Evolutionary conservation across 2,329 filamentous ascomycete species (phyloP), one percentile per base, ranked within the genome.

Genomic region (Cryphonectria radicalis): DNA sequence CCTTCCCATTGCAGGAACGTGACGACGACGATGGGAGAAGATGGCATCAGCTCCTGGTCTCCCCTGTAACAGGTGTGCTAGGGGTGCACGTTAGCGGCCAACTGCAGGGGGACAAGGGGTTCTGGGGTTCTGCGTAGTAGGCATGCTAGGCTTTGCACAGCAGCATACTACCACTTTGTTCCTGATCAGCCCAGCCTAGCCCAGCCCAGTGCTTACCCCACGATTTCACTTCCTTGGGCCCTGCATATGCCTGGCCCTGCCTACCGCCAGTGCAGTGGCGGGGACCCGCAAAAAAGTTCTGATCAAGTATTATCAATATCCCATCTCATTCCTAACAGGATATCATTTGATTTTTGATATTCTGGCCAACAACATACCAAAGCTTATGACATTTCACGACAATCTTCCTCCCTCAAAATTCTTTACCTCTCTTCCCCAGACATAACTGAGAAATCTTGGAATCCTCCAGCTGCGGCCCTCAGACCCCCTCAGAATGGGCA

Each of bases 401-500:
- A 8, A 19, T 32, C 32, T 3, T 17, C 17, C 11, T 59, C 53
- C 3, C 17, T 19, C 10, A 1, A 8, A 40, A 40, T 40, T 11
- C 14, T n/a, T 14, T 17, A 6, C 3, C 22, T 14, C 25, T n/a
- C 10, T 11, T 8, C 10, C 37, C 37, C 1, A 19, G 35, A 32
- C 11, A 50, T 74, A 17, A 57, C 25, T 28, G 11, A 11, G 8
- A 25, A 25, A 14, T 25, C 13, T 57, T 28, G n/a, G 4, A 28
- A 28, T 28, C 3, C 28, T 22, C 8, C 13, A 59, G 43, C 28
- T 22, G 6, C 25, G 8, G 8, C 35, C 10, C 35, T 63, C 28
- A 22, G 14, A 22, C n/a, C 17, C n/a, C 17, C 7, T 13, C 8
- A 78, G 60, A 25, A 91, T 91, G 89, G 89, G 81, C 60, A 91